A percentile compares a stretch with the other conserved stretches of the same genome.
These are phyloP conservation scores for Termitomyces sp. DNA, from an alignment of 768 basidiomycete species.

Conservation along the genomic window DNA sequence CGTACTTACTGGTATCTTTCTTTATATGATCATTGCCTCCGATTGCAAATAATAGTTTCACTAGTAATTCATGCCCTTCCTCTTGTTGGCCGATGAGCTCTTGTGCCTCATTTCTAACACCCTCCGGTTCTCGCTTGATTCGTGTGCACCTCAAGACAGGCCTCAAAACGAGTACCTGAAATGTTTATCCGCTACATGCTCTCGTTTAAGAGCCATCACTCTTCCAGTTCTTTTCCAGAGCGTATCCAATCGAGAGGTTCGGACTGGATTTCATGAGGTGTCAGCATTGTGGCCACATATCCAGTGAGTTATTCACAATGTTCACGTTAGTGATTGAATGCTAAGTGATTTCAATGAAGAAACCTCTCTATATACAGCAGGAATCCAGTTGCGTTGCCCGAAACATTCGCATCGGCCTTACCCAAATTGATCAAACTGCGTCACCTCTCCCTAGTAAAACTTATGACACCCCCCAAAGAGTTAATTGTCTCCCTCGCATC, in stretches of 20 bases:
- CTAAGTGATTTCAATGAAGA: not conserved
- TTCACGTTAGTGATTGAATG: not conserved
- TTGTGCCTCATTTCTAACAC: not conserved
- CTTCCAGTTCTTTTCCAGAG: too few species aligned
- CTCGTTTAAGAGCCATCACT: not conserved
- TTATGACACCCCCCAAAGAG: not conserved
- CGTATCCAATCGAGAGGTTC: not conserved
- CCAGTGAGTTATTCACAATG: not conserved
- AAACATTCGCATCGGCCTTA: not conserved
- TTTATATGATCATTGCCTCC: too few species aligned
- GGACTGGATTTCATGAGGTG: not conserved
- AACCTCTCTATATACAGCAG: not conserved
- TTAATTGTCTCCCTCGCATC: not conserved
- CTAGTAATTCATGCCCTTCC: not conserved
- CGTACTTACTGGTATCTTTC: too few species aligned
- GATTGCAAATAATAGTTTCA: too few species aligned
- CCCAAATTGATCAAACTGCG: not conserved
- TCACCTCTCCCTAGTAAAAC: not conserved
- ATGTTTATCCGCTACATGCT: not conserved
- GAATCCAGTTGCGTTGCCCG: not conserved
- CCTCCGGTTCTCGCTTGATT: not conserved
- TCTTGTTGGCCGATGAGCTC: not conserved
- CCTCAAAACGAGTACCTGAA: not conserved
- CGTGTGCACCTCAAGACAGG: not conserved
- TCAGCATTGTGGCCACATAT: not conserved